These are phyloP conservation scores for Stephanocyclus meneghinianus DNA, from an alignment of 352 stramenopile genomes.

Conservation along the genomic window DNA sequence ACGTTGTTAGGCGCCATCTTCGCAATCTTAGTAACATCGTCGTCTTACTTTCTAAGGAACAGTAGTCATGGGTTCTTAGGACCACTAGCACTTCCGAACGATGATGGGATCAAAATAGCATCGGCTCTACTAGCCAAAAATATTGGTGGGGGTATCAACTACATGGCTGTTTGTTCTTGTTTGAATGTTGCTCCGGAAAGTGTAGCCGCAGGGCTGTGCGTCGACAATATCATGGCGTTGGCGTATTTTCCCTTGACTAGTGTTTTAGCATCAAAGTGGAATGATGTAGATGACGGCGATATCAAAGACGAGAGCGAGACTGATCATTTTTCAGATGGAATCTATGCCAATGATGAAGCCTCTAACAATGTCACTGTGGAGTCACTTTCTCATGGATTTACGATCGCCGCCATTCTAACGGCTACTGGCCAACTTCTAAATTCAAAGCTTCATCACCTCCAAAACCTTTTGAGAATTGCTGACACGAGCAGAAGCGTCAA, in stretches of 20 bases:
- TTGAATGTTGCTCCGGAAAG: constrained; percentile 61
- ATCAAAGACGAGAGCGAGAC: constrained; percentile 2
- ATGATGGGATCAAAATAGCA: constrained; percentile 68
- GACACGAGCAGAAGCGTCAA: neutral
- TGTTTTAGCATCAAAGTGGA: constrained; percentile 43
- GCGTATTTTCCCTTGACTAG: constrained; percentile 79
- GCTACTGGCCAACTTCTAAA: constrained; percentile 33
- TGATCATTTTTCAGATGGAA: neutral
- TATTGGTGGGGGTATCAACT: constrained; percentile 82
- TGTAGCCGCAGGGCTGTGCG: constrained; percentile 74
- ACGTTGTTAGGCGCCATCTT: constrained; percentile 47
- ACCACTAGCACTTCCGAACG: constrained; percentile 3
- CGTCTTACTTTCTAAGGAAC: neutral
- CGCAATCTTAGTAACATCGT: constrained; percentile 4
- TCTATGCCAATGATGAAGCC: constrained; percentile 15
- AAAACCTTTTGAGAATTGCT: neutral
- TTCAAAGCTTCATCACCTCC: constrained; percentile 23
- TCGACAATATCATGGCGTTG: constrained; percentile 82
- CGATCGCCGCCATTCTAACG: constrained; percentile 33
- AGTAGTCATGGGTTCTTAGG: neutral
- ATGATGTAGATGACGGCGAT: constrained; percentile 46
- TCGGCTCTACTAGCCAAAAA: constrained; percentile 80
- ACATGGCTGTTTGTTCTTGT: constrained; percentile 71
- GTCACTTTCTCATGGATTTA: constrained; percentile 36
- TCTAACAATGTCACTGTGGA: constrained; percentile 22